A percentile compares a stretch with the other conserved stretches of the same genome.
Conservation (phyloP, 345 rosid species). For the Zanthoxylum bungeanum region DNA sequence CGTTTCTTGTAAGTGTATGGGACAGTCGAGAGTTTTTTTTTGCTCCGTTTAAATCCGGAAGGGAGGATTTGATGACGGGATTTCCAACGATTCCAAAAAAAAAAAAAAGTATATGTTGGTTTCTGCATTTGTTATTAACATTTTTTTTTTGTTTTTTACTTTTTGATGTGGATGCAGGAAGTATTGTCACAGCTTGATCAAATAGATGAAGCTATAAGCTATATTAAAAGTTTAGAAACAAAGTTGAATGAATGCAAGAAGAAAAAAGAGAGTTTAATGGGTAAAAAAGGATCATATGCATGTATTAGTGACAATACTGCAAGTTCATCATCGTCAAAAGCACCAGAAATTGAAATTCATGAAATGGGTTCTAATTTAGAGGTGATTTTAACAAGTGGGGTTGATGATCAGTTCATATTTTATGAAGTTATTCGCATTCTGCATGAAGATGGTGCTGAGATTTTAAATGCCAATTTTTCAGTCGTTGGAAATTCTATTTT, state of each 20-base stretch:
- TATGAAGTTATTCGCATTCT: constrained; percentile 38
- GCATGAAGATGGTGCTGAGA: constrained; percentile 37
- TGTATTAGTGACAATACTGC: neutral
- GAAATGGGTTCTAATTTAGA: constrained; percentile 36
- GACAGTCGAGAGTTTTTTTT: no score
- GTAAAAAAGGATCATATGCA: constrained; percentile 25
- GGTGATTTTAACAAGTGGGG: constrained; percentile 29
- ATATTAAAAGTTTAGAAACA: constrained; percentile 37
- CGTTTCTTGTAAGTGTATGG: no score
- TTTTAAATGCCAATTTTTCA: constrained; percentile 37
- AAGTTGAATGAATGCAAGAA: constrained; percentile 30
- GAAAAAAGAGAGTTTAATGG: constrained; percentile 28
- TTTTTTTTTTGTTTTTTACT: neutral
- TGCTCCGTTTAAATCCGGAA: no score
- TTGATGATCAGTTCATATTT: constrained; percentile 30
- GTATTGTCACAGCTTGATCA: constrained; percentile 41
- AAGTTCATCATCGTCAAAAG: constrained; percentile 1
- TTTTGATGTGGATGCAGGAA: constrained; percentile 26
- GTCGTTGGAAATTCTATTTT: constrained; percentile 22
- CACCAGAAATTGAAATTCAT: constrained; percentile 35
- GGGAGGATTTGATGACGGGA: no score
- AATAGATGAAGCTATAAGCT: constrained; percentile 46
- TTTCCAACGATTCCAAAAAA: no score
- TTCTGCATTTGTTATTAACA: no score
- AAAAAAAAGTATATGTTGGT: no score